Percentiles rank a stretch among this genome's conserved stretches.
phyloP scores from a whole-genome alignment of 2,329 filamentous ascomycete genomes.

The Fusarium incarnatum region DNA sequence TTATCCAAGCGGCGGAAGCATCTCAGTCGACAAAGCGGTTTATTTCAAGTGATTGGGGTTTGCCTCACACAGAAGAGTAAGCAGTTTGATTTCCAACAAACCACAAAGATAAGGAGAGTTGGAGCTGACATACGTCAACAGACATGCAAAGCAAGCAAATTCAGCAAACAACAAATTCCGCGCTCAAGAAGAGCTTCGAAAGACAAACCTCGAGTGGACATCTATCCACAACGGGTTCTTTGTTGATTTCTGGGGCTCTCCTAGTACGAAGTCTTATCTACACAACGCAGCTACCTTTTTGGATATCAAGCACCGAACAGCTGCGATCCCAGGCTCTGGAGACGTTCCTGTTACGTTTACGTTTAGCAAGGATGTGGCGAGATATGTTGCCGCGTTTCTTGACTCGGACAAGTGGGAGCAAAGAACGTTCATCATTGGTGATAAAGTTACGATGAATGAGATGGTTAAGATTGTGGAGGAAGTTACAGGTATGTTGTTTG shows the following conservation, averaged over 20 bases:
- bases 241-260: conserved; percentile 17
- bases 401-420: conserved; percentile 3
- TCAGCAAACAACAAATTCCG: conserved; percentile 13
- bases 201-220: conserved; percentile 13
- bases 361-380: conserved; percentile 7
- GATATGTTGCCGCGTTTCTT: not conserved
- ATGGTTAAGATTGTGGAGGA: not conserved
- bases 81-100: not conserved
- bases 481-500: not conserved
- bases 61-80: conserved; percentile 11
- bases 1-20: conserved; percentile 4
- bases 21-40: not conserved
- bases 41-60: conserved; percentile 12
- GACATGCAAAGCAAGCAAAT: not conserved
- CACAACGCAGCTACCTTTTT: not conserved
- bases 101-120: not conserved
- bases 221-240: conserved; percentile 14
- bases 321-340: conserved; percentile 6
- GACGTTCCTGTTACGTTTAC: not conserved
- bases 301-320: not conserved
- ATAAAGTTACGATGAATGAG: conserved; percentile 11
- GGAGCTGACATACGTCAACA: not conserved
- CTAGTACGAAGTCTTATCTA: not conserved
- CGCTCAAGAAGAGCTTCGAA: conserved; percentile 10
- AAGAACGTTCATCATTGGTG: conserved; percentile 12